Base-by-base conservation (phyloP, 2,329 filamentous ascomycete species). In the Fusarium sterilihyphosum region DNA sequence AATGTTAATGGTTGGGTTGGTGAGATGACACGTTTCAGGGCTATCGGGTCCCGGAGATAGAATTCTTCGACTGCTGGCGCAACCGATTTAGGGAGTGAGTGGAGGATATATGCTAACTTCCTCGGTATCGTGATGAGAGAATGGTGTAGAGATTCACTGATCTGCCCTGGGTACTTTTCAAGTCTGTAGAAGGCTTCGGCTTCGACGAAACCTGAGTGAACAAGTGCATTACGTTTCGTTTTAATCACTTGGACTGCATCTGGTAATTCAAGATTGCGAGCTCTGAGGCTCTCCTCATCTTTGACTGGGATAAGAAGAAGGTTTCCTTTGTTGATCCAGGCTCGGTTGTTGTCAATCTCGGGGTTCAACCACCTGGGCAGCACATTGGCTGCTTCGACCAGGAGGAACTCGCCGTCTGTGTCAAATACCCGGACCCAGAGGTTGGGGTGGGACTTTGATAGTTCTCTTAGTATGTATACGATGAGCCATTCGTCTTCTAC, bases 401-500 rank as follows among this genome's bases (percentile, higher is more conserved):
- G 90, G 57, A 99, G 88, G 78, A 99, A 99, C 80, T 99, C 95
- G 77, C 97, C 97, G 83, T 98, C 96, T 56, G 91, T 92, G 81
- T 99, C 96, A 68, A 90, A 91, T 8, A 97, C 88, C 56, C 93
- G 91, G 53, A 95, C 89, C 95, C 96, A 99, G 13, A 95, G 86
- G 68, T 92, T 87, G 9, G 90, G 86, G 77, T 93, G 93, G 43
- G 88, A 87, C 76, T 88, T 93, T 76, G 92, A 95, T 76, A 98
- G 84, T 83, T 97, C 92, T 50, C 93, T 91, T 37, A 99, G 86
- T 10, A 98, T 85, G 83, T 95, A 98, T 26, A 98, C 95, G 68
- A 98, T 92, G 11, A 98, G 89, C 97, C 96, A 99, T 85, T 99
- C 97, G 78, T 99, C 96, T 79, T 98, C 96, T 8, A 98, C 92